Base-by-base conservation (phyloP, 192 early-diverging fungal genomes). In the Coemansia sp. region DNA sequence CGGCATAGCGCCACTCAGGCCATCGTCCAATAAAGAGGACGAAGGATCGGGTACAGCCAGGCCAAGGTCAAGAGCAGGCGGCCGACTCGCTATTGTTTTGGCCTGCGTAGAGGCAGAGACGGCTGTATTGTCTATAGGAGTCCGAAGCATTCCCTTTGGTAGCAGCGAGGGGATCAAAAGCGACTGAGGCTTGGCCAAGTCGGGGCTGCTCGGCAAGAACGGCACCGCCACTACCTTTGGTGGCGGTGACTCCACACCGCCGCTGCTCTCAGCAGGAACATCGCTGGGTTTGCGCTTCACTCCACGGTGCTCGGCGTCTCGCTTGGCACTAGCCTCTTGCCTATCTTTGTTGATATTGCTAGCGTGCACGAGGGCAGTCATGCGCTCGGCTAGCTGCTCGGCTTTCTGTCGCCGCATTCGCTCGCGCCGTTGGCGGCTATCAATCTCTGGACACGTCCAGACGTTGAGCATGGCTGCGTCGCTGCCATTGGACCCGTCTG, bases 151-250 rank as follows among this genome's bases (percentile, higher is more conserved):
- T 31, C 65, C 73, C 58, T 75, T 74, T 22, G 78, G 72, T 36
- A 81, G 40, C 27, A 81, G 69, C 69, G 67, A 64, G 0, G 78
- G 78, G 11, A 81, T 75, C 35, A 81, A 57, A 35, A 81, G 73
- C 68, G 64, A 64, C 60, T 81, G 78, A 38, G 77, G 77, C 24
- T 29, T 56, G n/a, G 19, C 31, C 25, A 69, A 37, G 38, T 70
- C 76, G 0, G 70, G 67, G 14, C 76, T 73, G 17, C 25, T 37
- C 37, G 60, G 65, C 22, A 36, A 27, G 1, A 29, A 17, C 51
- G 29, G 31, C 31, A 14, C 47, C 20, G 24, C 47, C 8, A 22
- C 5, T 5, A 54, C 24, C n/a, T 20, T 11, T 7, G 37, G 6
- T 11, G 37, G 10, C 37, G 5, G 37, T 38, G 37, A 11, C 37